Evolutionary conservation across 257 asterid species (phyloP).

Genomic region (Echites panduratus): DNA sequence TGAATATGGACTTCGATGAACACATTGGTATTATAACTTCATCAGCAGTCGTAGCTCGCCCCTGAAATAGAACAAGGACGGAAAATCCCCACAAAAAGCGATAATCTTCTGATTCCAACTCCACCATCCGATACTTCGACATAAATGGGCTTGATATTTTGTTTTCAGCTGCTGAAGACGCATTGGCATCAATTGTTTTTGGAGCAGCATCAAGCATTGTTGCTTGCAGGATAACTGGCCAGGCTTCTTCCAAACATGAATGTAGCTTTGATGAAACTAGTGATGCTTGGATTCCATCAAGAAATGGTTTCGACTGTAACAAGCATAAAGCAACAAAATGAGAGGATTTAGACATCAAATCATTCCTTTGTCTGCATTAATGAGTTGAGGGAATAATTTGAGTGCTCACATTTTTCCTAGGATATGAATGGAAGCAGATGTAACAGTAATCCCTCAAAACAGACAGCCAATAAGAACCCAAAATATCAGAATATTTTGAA

Average conservation of each 20-base stretch:
- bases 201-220: constrained; percentile 91
- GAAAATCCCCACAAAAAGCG: constrained; percentile 84
- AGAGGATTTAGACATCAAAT: constrained; percentile 16
- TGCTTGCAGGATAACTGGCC: constrained; percentile 94
- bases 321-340: constrained; percentile 20
- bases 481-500: constrained; percentile 68
- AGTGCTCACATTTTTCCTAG: constrained; percentile 66
- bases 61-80: constrained; percentile 75
- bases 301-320: constrained; percentile 91
- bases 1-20: constrained; percentile 43
- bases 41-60: constrained; percentile 41
- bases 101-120: constrained; percentile 59
- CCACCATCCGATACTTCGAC: constrained; percentile 86
- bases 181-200: constrained; percentile 34
- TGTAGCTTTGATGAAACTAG: constrained; percentile 65
- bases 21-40: constrained; percentile 41
- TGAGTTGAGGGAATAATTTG: constrained; percentile 7
- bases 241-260: constrained; percentile 94
- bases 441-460: constrained; percentile 78
- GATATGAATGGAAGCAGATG: constrained; percentile 51
- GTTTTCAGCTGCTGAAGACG: constrained; percentile 37
- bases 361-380: not conserved
- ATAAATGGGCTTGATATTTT: constrained; percentile 40
- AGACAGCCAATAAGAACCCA: constrained; percentile 83
- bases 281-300: constrained; percentile 89